Evolutionary conservation across 345 rosid species (phyloP).

Genomic region (Anacardium occidentale): DNA sequence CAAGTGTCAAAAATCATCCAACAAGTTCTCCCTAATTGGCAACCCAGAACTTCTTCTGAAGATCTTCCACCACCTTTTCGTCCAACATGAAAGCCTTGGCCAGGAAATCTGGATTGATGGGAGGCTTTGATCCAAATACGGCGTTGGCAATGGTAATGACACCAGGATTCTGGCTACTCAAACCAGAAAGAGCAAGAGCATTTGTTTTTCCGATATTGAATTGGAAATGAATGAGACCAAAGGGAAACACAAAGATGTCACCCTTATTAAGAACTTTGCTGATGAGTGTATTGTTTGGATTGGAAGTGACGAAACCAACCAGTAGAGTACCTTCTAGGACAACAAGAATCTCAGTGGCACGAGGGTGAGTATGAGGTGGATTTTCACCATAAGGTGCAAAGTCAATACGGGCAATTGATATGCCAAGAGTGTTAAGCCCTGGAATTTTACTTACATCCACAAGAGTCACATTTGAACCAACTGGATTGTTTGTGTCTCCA

Average conservation of each 20-base stretch:
- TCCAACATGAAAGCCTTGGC: too few species aligned
- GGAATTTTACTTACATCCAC: constrained; percentile 30
- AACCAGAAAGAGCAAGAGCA: too few species aligned
- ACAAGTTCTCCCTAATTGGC: too few species aligned
- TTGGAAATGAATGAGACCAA: too few species aligned
- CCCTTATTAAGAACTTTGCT: constrained; percentile 28
- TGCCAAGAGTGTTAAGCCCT: constrained; percentile 41
- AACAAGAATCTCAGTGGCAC: constrained; percentile 37
- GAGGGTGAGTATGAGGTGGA: constrained; percentile 47
- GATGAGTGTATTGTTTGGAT: constrained; percentile 32
- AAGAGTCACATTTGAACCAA: constrained; percentile 19
- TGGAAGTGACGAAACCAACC: constrained; percentile 45
- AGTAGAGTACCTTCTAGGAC: constrained; percentile 34
- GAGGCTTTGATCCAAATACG: too few species aligned
- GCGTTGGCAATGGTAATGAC: too few species aligned
- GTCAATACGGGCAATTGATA: constrained; percentile 29
- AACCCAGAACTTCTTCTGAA: too few species aligned
- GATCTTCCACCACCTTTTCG: too few species aligned
- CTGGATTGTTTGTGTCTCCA: constrained; percentile 19
- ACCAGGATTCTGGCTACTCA: too few species aligned
- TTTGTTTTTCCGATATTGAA: too few species aligned
- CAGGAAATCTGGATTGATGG: too few species aligned
- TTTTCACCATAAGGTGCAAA: constrained; percentile 27
- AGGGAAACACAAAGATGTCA: constrained; percentile 38
- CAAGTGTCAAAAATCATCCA: too few species aligned